Evolutionary conservation across 225 moss, liverwort and hornwort species (phyloP), one percentile per base, ranked within the genome.

Genomic region (Asterella californica): DNA sequence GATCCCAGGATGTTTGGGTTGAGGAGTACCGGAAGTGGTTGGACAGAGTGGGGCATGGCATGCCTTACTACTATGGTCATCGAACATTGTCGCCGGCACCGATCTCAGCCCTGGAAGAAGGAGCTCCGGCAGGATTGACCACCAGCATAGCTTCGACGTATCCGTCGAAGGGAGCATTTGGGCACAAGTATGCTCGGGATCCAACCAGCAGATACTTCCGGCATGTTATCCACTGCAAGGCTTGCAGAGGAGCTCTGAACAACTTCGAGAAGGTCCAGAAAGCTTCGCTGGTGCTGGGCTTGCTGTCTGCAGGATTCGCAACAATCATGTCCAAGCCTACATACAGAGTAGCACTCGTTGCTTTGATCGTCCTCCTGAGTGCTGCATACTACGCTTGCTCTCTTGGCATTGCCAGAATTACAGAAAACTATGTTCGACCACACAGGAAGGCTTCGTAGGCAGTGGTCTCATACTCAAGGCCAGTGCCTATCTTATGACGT

Each of bases 21-120:
- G 74, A 87, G 1, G 96, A 96, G 79, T 81, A 90, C 53, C 83
- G 92, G 37, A 90, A 90, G 65, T 96, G 96, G 96, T 76, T 82
- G 45, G 94, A 96, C 75, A 89, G 86, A 22, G 84, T 82, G 0
- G 96, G 96, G 2, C 92, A 91, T 50, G 94, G 96, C 32, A 88
- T 96, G 91, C 96, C 96, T 0, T 94, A 94, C 38, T 94, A 91
- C 64, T 91, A 88, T 46, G 96, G 96, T 18, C 89, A 92, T 53
- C 81, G 70, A 9, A 83, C 85, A 0, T 1, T 86, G 6, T 87
- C 92, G 2, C 81, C 87, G 47, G 76, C 94, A 2, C 76, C 87
- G 57, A 79, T 47, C 27, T 85, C 91, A 1, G 92, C 96, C 19
- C 19, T 94, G 32, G 79, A 90, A 45, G 94, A 96, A 77, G 84